Conservation (phyloP, 2,329 filamentous ascomycete genomes). For the Escovopsis sp. region DNA sequence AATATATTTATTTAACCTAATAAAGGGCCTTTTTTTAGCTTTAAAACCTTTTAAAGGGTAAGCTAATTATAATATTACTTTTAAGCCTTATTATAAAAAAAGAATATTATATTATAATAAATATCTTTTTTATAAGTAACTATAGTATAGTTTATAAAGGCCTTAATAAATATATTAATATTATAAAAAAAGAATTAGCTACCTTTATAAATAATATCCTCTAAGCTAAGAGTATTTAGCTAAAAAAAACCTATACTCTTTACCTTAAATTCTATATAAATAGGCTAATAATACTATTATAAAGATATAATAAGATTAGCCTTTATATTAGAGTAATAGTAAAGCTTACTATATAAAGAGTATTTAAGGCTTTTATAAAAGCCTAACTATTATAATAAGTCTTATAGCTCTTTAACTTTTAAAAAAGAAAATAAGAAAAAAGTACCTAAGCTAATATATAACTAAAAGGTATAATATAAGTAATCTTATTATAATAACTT, state of each 20-base stretch:
- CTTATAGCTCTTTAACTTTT: background rate
- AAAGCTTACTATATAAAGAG: background rate
- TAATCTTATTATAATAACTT: background rate
- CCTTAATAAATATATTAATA: background rate
- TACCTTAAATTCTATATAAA: constrained; percentile 2
- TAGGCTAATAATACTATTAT: too few relatives aligned
- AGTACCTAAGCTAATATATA: background rate
- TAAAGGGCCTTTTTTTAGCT: too few relatives aligned
- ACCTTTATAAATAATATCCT: background rate
- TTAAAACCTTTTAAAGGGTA: too few relatives aligned
- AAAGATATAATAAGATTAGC: constrained; percentile 1
- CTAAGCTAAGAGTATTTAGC: too few relatives aligned
- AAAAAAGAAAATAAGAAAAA: background rate
- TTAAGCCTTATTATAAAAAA: constrained; percentile 1
- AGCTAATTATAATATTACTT: background rate
- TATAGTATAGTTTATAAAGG: background rate
- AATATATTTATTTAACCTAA: background rate
- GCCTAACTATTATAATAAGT: too few relatives aligned
- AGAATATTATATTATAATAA: constrained; percentile 2
- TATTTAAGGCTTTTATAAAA: too few relatives aligned
- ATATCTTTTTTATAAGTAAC: background rate
- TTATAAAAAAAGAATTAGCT: background rate
- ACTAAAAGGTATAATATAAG: background rate
- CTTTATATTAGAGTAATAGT: background rate
- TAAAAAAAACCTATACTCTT: background rate